Percentiles rank a stretch among this genome's conserved stretches.
Conservation (phyloP, 1,284 basidiomycete genomes). For the Ustilago bromivora region DNA sequence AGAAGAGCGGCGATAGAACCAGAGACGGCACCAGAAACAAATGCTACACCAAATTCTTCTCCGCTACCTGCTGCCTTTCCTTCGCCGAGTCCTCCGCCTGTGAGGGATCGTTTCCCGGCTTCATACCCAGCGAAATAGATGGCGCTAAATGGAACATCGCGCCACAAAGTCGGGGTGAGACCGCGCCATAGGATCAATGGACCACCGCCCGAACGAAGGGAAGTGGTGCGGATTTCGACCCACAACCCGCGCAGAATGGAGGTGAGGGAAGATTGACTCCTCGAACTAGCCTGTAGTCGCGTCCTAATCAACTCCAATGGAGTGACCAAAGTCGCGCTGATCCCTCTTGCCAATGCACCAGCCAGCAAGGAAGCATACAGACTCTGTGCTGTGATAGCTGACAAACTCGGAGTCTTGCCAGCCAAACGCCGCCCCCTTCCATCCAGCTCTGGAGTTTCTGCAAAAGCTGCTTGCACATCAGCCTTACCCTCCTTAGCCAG, state of each 20-base stretch:
- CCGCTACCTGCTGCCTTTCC: slow-evolving; percentile 58
- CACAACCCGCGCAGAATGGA: slow-evolving; percentile 55
- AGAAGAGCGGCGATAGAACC: slow-evolving; percentile 80
- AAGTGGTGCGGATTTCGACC: slow-evolving; percentile 51
- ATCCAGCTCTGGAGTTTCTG: slow-evolving; percentile 18
- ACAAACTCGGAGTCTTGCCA: slow-evolving; percentile 33
- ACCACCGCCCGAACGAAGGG: slow-evolving; percentile 71
- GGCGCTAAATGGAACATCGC: slow-evolving; percentile 96
- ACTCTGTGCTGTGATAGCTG: slow-evolving; percentile 53
- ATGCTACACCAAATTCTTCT: slow-evolving; percentile 80
- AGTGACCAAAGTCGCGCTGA: slow-evolving; percentile 83
- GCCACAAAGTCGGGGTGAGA: slow-evolving; percentile 89
- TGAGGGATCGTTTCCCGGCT: slow-evolving; percentile 65
- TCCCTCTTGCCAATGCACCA: slow-evolving; percentile 83
- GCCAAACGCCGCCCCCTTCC: slow-evolving; percentile 19
- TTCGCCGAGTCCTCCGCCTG: slow-evolving; percentile 70
- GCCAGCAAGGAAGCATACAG: slow-evolving; percentile 79
- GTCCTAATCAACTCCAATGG: slow-evolving; percentile 95
- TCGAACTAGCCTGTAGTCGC: slow-evolving; percentile 77
- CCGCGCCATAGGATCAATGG: slow-evolving; percentile 86
- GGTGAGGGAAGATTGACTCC: slow-evolving; percentile 33
- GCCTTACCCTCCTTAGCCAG: slow-evolving; percentile 42
- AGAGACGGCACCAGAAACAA: slow-evolving; percentile 79
- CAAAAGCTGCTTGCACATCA: slow-evolving; percentile 19
- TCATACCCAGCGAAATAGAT: slow-evolving; percentile 80